Percentiles rank a stretch among this genome's conserved stretches.
Conservation (phyloP, 2,329 filamentous ascomycete genomes). For the Xylariaceae sp. region DNA sequence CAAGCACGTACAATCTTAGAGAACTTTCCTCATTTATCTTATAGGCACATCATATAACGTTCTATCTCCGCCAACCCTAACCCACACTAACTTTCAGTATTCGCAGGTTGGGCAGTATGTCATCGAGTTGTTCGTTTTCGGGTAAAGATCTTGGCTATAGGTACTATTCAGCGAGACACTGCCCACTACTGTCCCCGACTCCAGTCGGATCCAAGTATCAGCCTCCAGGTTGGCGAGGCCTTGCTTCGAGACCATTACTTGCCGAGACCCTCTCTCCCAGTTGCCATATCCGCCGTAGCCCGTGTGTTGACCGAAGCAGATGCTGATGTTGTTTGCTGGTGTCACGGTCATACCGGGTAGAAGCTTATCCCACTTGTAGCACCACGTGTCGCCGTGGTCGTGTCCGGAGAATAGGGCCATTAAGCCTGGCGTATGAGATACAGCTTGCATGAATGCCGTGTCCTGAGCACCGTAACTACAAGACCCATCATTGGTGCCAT, state of each 20-base stretch:
- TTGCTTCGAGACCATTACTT: constrained; percentile 56
- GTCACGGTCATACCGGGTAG: constrained; percentile 39
- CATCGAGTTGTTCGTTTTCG: constrained; percentile 47
- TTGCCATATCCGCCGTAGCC: constrained; percentile 74
- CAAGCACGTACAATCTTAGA: too few relatives aligned
- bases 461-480: constrained; percentile 59
- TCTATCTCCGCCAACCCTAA: not conserved
- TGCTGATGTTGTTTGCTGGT: constrained; percentile 45
- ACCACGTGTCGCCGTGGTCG: constrained; percentile 69
- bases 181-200: constrained; percentile 59
- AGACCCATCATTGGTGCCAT: constrained; percentile 45
- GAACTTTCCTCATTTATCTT: too few relatives aligned
- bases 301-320: constrained; percentile 68
- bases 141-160: constrained; percentile 62
- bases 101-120: constrained; percentile 39
- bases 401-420: constrained; percentile 68
- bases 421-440: constrained; percentile 60
- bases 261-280: constrained; percentile 66
- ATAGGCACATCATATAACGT: not conserved
- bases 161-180: constrained; percentile 63
- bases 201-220: constrained; percentile 67
- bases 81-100: constrained; percentile 17
- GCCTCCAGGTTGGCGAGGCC: constrained; percentile 48
- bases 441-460: constrained; percentile 65
- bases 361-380: constrained; percentile 52